Conservation (phyloP, 73 alveolate genomes). For the Tetrahymena thermophila region DNA sequence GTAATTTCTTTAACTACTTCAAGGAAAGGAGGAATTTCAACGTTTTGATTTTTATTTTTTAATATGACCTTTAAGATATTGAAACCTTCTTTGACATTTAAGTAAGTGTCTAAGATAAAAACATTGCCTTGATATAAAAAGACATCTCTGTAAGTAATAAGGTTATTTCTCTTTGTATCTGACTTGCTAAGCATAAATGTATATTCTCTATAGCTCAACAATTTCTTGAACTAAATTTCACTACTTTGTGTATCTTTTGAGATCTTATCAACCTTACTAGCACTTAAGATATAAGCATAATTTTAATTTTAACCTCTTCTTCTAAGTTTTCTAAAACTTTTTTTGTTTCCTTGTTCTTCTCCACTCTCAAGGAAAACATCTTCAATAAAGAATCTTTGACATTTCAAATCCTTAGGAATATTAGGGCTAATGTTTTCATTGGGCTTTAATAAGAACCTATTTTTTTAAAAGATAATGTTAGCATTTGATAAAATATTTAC, state of each 20-base stretch:
- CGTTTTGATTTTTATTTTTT: slow-evolving; percentile 36
- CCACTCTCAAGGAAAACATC: slow-evolving; percentile 52
- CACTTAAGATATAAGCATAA: slow-evolving; percentile 49
- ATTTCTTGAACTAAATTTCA: slow-evolving; percentile 9
- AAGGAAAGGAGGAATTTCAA: slow-evolving; percentile 57
- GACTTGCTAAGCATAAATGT: slow-evolving; percentile 48
- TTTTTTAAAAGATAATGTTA: slow-evolving; percentile 21
- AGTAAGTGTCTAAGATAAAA: slow-evolving; percentile 59
- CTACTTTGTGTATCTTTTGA: slow-evolving; percentile 50
- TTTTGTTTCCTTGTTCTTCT: slow-evolving; percentile 36
- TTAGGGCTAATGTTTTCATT: slow-evolving; percentile 29
- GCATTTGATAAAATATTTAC: no score
- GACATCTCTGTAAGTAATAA: slow-evolving; percentile 48
- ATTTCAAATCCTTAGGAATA: slow-evolving; percentile 50
- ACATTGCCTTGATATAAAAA: slow-evolving; percentile 54
- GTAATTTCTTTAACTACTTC: slow-evolving; percentile 55
- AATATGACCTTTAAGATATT: slow-evolving; percentile 52
- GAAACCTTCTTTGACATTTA: slow-evolving; percentile 38
- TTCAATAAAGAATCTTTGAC: slow-evolving; percentile 57
- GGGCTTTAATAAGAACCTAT: slow-evolving; percentile 38
- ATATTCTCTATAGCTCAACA: slow-evolving; percentile 47
- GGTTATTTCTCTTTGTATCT: slow-evolving; percentile 44
- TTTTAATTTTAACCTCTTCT: slow-evolving; percentile 62
- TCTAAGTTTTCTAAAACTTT: slow-evolving; percentile 33
- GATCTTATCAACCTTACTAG: slow-evolving; percentile 48